Percentiles rank a stretch among this genome's conserved stretches.
Conservation (phyloP, 495 filamentous ascomycete genomes). For the Xanthoparmelia taractica region DNA sequence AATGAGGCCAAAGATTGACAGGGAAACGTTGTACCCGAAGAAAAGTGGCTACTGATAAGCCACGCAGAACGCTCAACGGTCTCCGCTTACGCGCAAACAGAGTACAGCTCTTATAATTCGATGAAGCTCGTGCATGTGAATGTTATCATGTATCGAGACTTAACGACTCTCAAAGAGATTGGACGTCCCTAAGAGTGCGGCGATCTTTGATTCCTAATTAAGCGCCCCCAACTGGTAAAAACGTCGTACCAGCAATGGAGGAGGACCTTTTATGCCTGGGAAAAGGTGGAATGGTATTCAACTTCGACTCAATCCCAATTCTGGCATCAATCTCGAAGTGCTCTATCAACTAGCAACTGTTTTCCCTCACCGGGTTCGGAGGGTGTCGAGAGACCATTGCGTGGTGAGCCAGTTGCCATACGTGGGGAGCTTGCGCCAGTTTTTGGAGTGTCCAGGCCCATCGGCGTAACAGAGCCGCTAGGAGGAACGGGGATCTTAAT, state of each 20-base stretch:
- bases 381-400: constrained; percentile 15
- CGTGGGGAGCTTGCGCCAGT: constrained; percentile 39
- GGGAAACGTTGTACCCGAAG: constrained; percentile 20
- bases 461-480: constrained; percentile 46
- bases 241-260: background rate
- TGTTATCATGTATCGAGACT: background rate
- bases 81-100: background rate
- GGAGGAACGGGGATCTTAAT: constrained; percentile 73
- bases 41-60: background rate
- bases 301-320: background rate
- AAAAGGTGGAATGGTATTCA: background rate
- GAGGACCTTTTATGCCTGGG: background rate
- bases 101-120: background rate
- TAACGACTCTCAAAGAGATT: background rate
- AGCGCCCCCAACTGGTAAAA: background rate
- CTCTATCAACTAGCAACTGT: constrained; percentile 23
- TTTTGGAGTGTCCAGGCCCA: constrained; percentile 43
- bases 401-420: constrained; percentile 12
- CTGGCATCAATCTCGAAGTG: constrained; percentile 18
- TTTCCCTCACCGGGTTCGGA: constrained; percentile 19
- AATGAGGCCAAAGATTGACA: constrained; percentile 26
- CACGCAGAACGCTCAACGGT: background rate
- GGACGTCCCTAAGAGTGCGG: background rate
- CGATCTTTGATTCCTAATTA: background rate
- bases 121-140: background rate